phyloP scores from a whole-genome alignment of 2,329 filamentous ascomycete species.

The Proliferodiscus dingleyae region DNA sequence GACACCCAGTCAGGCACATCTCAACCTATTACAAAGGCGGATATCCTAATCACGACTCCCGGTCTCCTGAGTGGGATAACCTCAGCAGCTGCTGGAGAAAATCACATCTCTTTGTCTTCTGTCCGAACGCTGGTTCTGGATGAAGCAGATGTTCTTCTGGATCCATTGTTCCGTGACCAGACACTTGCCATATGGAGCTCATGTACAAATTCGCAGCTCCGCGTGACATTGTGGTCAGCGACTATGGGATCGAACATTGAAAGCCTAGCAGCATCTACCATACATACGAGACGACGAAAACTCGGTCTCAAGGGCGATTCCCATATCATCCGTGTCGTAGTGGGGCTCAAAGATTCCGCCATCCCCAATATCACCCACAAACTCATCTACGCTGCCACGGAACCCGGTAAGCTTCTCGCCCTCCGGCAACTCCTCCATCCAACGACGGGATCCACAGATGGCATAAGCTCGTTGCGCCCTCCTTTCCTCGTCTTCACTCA shows the following conservation, averaged over 20 bases:
- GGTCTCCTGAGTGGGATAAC: slow-evolving; percentile 73
- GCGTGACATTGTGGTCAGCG: slow-evolving; percentile 85
- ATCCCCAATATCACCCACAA: slow-evolving; percentile 89
- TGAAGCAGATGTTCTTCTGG: slow-evolving; percentile 91
- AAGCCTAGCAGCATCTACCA: slow-evolving; percentile 64
- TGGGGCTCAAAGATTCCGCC: slow-evolving; percentile 94
- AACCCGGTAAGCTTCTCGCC: slow-evolving; percentile 88
- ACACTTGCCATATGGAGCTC: slow-evolving; percentile 80
- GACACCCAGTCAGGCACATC: slow-evolving; percentile 32
- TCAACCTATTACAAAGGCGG: slow-evolving; percentile 60
- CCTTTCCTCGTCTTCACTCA: slow-evolving; percentile 96
- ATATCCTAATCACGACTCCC: slow-evolving; percentile 78
- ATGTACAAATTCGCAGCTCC: slow-evolving; percentile 65
- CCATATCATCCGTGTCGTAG: slow-evolving; percentile 75
- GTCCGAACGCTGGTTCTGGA: slow-evolving; percentile 78
- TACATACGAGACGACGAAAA: slow-evolving; percentile 47
- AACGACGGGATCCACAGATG: slow-evolving; percentile 49
- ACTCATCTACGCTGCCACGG: slow-evolving; percentile 84
- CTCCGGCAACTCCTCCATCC: slow-evolving; percentile 86
- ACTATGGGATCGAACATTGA: slow-evolving; percentile 96
- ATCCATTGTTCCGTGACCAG: slow-evolving; percentile 84
- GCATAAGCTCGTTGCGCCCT: slow-evolving; percentile 55
- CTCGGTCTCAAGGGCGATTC: slow-evolving; percentile 34
- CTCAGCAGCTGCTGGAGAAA: slow-evolving; percentile 37
- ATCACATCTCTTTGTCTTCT: slow-evolving; percentile 52